phyloP scores from a whole-genome alignment of 1,284 basidiomycete species.

The Thecaphora thlaspeos region DNA sequence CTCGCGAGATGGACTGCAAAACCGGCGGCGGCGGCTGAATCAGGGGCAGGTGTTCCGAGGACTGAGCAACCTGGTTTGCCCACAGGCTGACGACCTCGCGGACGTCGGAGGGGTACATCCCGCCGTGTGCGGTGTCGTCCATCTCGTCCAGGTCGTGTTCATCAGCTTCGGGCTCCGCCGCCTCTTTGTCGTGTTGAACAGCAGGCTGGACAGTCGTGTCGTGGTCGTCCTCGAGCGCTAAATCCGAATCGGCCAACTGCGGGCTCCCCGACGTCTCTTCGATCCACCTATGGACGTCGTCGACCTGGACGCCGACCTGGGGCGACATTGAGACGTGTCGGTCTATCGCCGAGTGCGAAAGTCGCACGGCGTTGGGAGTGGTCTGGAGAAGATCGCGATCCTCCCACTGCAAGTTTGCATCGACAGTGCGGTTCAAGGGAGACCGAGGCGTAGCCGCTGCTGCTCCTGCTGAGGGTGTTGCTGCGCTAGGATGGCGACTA shows the following conservation, averaged over 20 bases:
- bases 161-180: no score
- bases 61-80: conserved; percentile 14
- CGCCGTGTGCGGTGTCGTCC: conserved; percentile 2
- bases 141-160: conserved; percentile 2
- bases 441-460: no score
- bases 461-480: no score
- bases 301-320: neutral
- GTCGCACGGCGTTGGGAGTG: neutral
- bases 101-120: conserved; percentile 8
- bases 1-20: neutral
- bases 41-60: neutral
- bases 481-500: no score
- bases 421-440: no score
- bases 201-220: neutral
- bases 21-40: neutral
- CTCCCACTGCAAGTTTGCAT: no score
- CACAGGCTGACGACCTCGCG: conserved; percentile 29
- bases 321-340: neutral
- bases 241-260: no score
- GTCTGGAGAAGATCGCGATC: no score
- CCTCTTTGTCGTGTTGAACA: no score
- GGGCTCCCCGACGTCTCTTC: conserved; percentile 10
- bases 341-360: neutral
- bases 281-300: conserved; percentile 24
- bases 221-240: neutral